Percentiles rank a stretch among this genome's conserved stretches.
phyloP scores from a whole-genome alignment of 1,284 basidiomycete genomes.

The Peniophora sp. region DNA sequence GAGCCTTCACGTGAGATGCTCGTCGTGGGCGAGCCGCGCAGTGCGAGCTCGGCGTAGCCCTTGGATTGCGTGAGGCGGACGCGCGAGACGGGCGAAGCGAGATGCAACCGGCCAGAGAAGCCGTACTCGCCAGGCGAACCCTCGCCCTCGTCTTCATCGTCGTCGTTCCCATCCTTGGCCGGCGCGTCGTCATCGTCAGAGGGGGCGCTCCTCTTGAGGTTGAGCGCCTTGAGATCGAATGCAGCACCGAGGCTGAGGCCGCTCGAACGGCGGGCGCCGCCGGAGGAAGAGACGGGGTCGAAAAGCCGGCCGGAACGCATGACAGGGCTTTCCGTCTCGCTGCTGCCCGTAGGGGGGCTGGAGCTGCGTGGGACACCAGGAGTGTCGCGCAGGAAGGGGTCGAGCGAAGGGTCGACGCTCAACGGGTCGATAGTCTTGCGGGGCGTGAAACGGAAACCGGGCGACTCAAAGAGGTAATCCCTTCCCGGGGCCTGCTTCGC shows the following conservation, averaged over 20 bases:
- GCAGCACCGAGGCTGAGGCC: neutral
- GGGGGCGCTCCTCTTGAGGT: constrained; percentile 13
- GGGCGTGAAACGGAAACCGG: constrained; percentile 1
- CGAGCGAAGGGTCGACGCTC: neutral
- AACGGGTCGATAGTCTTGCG: constrained; percentile 13
- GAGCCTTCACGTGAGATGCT: neutral
- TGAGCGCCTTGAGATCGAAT: constrained; percentile 46
- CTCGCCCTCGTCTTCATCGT: constrained; percentile 5
- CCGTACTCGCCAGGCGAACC: constrained; percentile 6
- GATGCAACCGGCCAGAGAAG: neutral
- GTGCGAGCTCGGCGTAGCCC: neutral
- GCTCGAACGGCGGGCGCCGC: constrained; percentile 23
- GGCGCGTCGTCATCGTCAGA: constrained; percentile 7
- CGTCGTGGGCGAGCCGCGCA: neutral
- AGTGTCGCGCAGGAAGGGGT: neutral
- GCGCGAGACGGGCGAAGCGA: constrained; percentile 1
- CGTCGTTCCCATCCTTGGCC: constrained; percentile 7
- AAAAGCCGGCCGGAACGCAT: constrained; percentile 34
- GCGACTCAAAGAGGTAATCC: constrained; percentile 1
- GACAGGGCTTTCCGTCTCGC: constrained; percentile 52
- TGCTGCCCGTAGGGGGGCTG: constrained; percentile 29
- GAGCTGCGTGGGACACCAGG: constrained; percentile 6
- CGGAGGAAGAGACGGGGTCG: constrained; percentile 25
- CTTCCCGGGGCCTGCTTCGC: constrained; percentile 6
- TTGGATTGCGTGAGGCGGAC: neutral